phyloP scores from a whole-genome alignment of 2,329 filamentous ascomycete genomes.

The Aspergillus tanneri region DNA sequence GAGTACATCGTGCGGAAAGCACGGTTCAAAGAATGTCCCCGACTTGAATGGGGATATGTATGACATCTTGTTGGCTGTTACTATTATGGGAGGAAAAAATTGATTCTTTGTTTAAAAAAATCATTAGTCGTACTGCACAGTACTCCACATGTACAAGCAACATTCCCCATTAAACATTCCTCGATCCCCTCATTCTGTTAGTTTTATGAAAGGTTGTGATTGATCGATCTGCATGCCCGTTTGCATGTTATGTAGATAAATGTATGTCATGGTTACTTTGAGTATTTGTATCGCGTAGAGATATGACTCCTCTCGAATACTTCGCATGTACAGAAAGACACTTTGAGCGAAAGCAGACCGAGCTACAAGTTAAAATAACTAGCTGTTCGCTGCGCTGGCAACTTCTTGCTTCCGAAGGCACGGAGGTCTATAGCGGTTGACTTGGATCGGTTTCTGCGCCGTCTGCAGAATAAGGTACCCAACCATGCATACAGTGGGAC shows the following conservation, averaged over 20 bases:
- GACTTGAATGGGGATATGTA: slow-evolving; percentile 12
- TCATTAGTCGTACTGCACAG: not conserved
- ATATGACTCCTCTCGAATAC: too few relatives aligned
- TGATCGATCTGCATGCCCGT: not conserved
- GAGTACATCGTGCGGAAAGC: slow-evolving; percentile 15
- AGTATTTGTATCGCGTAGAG: not conserved
- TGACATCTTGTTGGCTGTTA: not conserved
- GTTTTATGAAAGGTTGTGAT: slow-evolving; percentile 8
- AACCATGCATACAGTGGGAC: slow-evolving; percentile 9
- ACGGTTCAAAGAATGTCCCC: slow-evolving; percentile 21
- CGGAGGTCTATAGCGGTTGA: slow-evolving; percentile 1
- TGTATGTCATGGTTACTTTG: not conserved
- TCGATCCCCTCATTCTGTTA: slow-evolving; percentile 1
- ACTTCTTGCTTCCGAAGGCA: too few relatives aligned
- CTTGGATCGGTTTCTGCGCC: slow-evolving; percentile 8
- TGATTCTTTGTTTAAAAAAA: not conserved
- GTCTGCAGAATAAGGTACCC: slow-evolving; percentile 23
- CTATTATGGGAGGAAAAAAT: not conserved
- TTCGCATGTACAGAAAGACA: too few relatives aligned
- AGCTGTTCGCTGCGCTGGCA: slow-evolving; percentile 10
- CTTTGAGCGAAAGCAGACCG: slow-evolving; percentile 15
- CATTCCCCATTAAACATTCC: not conserved
- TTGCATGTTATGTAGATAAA: not conserved
- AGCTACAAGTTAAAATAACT: too few relatives aligned
- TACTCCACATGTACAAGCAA: not conserved